Evolutionary conservation across 2,329 filamentous ascomycete species (phyloP).

Genomic region (Didymella lethalis): DNA sequence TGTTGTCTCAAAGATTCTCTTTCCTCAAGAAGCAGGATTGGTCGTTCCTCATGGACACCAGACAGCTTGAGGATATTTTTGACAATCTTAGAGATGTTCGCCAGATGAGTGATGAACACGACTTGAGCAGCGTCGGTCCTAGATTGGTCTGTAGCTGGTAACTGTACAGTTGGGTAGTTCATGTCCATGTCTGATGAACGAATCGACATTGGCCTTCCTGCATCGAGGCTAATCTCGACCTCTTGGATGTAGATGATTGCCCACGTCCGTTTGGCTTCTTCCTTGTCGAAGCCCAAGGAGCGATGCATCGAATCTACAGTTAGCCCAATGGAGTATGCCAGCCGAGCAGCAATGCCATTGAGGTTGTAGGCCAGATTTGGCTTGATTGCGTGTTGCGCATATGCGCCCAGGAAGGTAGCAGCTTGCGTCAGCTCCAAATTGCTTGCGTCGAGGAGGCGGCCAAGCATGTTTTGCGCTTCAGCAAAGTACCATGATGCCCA

Average conservation of each 20-base stretch:
- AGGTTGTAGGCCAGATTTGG: background rate
- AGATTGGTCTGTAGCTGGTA: background rate
- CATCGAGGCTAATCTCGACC: background rate
- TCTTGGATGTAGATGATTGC: background rate
- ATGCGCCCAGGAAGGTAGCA: background rate
- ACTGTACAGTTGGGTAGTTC: background rate
- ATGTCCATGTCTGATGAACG: background rate
- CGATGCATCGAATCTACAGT: background rate
- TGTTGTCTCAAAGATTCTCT: constrained; percentile 4
- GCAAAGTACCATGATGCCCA: background rate
- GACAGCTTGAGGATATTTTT: background rate
- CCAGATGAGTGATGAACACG: background rate
- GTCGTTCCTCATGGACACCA: background rate
- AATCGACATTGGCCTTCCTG: background rate
- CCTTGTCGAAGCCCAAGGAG: background rate
- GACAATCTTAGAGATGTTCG: background rate
- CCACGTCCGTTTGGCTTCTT: background rate
- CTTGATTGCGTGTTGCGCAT: background rate
- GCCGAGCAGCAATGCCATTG: background rate
- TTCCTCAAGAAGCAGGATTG: constrained; percentile 3
- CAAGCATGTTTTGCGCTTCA: background rate
- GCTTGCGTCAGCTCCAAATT: background rate
- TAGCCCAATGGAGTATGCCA: background rate
- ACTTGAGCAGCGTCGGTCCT: background rate
- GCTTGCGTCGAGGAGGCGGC: background rate